These are phyloP conservation scores for Penicillium griseofulvum DNA, from an alignment of 2,329 filamentous ascomycete genomes.

Conservation along the genomic window DNA sequence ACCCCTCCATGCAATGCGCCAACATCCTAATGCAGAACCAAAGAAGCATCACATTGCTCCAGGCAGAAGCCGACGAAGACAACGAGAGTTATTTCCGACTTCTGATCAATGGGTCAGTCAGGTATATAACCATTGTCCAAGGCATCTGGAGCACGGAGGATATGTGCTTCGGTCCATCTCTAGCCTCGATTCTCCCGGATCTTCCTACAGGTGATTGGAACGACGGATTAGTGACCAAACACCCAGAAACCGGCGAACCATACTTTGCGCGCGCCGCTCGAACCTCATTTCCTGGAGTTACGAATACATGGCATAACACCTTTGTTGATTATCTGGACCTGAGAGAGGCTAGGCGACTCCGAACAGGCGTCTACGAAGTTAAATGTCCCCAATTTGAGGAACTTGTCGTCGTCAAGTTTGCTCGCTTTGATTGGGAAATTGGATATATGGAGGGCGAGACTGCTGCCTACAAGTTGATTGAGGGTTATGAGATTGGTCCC, in stretches of 20 bases:
- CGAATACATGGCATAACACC: conserved; percentile 24
- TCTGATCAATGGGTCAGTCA: conserved; percentile 13
- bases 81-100: neutral
- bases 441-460: neutral
- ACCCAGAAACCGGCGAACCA: conserved; percentile 14
- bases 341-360: neutral
- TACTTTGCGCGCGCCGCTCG: conserved; percentile 17
- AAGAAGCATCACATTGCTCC: neutral
- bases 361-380: neutral
- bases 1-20: neutral
- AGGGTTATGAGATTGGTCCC: neutral
- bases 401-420: neutral
- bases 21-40: neutral
- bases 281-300: conserved; percentile 21
- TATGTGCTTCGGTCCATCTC: conserved; percentile 32
- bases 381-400: neutral
- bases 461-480: neutral
- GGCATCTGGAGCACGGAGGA: conserved; percentile 26
- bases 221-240: conserved; percentile 23
- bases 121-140: conserved; percentile 30
- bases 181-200: conserved; percentile 20
- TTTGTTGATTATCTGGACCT: neutral
- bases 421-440: neutral
- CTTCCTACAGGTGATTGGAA: conserved; percentile 34
- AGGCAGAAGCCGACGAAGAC: neutral